Evolutionary conservation across 2,329 filamentous ascomycete species (phyloP).

Genomic region (Fusarium citri): DNA sequence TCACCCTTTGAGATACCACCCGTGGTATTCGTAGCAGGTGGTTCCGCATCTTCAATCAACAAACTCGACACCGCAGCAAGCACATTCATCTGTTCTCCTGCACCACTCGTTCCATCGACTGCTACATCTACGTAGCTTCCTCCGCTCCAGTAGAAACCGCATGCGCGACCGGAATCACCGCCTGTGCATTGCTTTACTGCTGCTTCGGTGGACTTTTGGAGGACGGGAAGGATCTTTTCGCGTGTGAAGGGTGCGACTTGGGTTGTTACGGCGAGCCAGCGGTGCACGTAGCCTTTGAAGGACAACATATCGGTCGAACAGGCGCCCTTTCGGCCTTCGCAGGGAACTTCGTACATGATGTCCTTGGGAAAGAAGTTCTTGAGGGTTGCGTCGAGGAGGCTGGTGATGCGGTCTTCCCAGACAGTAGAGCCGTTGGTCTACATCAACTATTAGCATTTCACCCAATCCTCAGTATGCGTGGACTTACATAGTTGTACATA

Average conservation of each 20-base stretch:
- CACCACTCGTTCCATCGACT: slow-evolving; percentile 65
- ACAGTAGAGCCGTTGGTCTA: slow-evolving; percentile 58
- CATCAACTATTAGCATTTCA: too few relatives aligned
- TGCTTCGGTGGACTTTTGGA: slow-evolving; percentile 67
- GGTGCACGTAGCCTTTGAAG: slow-evolving; percentile 77
- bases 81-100: slow-evolving; percentile 70
- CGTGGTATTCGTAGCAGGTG: slow-evolving; percentile 58
- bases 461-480: rapidly evolving
- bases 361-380: slow-evolving; percentile 67
- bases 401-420: slow-evolving; percentile 68
- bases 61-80: slow-evolving; percentile 65
- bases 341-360: slow-evolving; percentile 74
- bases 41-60: slow-evolving; percentile 56
- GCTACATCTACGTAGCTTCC: slow-evolving; percentile 59
- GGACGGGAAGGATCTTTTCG: slow-evolving; percentile 65
- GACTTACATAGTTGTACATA: slow-evolving; percentile 73
- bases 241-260: slow-evolving; percentile 71
- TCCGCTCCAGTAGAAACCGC: slow-evolving; percentile 72
- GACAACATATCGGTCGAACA: slow-evolving; percentile 79
- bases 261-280: slow-evolving; percentile 71
- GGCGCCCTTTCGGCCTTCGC: slow-evolving; percentile 64
- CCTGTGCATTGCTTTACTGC: slow-evolving; percentile 73
- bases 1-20: slow-evolving; percentile 64
- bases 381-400: slow-evolving; percentile 63
- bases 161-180: slow-evolving; percentile 67